Base-by-base conservation (phyloP, 2,329 filamentous ascomycete genomes). In the Zarea fungicola region DNA sequence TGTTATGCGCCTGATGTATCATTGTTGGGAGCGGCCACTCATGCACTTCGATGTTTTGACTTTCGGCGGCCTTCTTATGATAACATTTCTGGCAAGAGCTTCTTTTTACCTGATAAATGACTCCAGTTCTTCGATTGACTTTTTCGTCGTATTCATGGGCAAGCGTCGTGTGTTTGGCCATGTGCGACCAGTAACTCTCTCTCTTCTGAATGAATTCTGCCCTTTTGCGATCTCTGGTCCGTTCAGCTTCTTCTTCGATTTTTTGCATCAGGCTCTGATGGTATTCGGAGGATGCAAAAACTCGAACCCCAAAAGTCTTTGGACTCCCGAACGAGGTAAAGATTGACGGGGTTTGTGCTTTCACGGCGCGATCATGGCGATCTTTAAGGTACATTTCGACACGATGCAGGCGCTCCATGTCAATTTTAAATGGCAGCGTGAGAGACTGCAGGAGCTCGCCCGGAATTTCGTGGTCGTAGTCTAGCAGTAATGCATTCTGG, bases 381-480 rank as follows among this genome's bases (percentile, higher is more conserved):
- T 6, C 5, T 1, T 51, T 13, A 1, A 82, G 43, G 52, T 84
- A 76, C 0, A 43, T 10, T 55, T 84, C 79, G 1, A 77, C 58
- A 0, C 39, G 19, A 5, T 18, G 18, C 0, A 82, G 57, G 13
- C 76, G 65, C 34, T 66, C 37, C 68, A 81, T 67, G 6, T 81
- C 70, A 0, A 29, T 41, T 25, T 62, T 65, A 2, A 64, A 61
- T 0, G 72, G 69, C 1, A 84, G 62, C 0, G 76, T 50, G 0
- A 83, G 63, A 3, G 61, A 64, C 11, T 72, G 58, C 1, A 78
- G 64, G 0, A 73, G 44, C 0, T 52, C 37, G 0, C 41, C 2
- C 0, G 68, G 65, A 4, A 83, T 58, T 3, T 69, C 70, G 1
- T 72, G 68, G n/a, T 66, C 56, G 52, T 78, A 83, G 0, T 77